Conservation (phyloP, 2,329 filamentous ascomycete genomes). For the Juglanconis juglandina region DNA sequence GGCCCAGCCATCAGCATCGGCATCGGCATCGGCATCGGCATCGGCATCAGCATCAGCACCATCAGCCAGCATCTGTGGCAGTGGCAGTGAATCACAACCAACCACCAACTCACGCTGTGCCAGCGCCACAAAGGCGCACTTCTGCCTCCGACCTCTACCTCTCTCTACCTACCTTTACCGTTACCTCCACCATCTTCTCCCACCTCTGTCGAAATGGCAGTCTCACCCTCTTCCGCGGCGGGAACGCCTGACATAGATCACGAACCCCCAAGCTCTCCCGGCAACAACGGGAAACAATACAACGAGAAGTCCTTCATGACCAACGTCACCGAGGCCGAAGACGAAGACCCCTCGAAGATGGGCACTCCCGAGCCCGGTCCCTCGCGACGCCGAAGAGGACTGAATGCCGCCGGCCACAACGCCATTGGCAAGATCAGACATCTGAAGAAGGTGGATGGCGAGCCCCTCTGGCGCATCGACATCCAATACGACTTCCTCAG, state of each 20-base stretch:
- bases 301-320: conserved; percentile 46
- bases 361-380: conserved; percentile 39
- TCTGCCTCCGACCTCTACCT: background rate
- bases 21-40: background rate
- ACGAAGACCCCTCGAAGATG: conserved; percentile 43
- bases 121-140: conserved; percentile 12
- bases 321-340: conserved; percentile 45
- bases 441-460: conserved; percentile 84
- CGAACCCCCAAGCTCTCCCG: conserved; percentile 42
- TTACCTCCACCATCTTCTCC: background rate
- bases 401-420: conserved; percentile 31
- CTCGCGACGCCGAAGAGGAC: conserved; percentile 24
- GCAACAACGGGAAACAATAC: conserved; percentile 21
- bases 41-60: background rate
- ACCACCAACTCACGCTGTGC: background rate
- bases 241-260: conserved; percentile 43
- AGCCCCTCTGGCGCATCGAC: conserved; percentile 80
- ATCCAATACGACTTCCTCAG: conserved; percentile 86
- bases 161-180: background rate
- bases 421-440: conserved; percentile 69
- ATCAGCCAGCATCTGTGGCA: background rate
- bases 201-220: conserved; percentile 18
- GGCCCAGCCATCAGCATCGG: background rate
- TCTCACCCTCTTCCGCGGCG: conserved; percentile 38
- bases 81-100: conserved; percentile 9